Conservation (phyloP, 768 basidiomycete species). For the Chalciporus sphaerocephalus region DNA sequence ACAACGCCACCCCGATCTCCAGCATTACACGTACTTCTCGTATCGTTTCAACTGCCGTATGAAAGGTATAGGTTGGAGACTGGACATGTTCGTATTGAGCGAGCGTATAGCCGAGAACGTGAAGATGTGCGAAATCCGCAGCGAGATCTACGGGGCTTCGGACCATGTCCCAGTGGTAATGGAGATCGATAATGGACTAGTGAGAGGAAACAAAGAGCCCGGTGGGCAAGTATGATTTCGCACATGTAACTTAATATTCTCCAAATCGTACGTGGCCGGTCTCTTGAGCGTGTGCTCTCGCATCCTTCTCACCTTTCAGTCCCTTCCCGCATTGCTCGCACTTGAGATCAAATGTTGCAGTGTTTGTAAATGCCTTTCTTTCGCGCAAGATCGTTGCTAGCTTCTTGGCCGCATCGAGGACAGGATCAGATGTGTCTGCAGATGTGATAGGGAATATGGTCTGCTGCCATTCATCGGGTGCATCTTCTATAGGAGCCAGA, state of each 20-base stretch:
- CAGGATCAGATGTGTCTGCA: slow-evolving; percentile 43
- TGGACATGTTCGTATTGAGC: slow-evolving; percentile 81
- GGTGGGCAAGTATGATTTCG: background rate
- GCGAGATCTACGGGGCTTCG: slow-evolving; percentile 82
- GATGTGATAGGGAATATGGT: slow-evolving; percentile 63
- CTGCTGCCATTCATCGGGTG: slow-evolving; percentile 85
- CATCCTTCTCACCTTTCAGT: slow-evolving; percentile 91
- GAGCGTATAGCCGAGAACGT: slow-evolving; percentile 60
- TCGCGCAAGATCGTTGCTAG: slow-evolving; percentile 69
- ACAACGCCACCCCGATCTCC: slow-evolving; percentile 56
- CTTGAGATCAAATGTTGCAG: slow-evolving; percentile 83
- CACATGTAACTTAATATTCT: slow-evolving; percentile 53
- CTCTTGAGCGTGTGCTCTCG: slow-evolving; percentile 77
- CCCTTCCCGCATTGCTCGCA: slow-evolving; percentile 86
- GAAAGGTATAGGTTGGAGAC: slow-evolving; percentile 83
- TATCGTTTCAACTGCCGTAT: slow-evolving; percentile 75
- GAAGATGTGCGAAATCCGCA: slow-evolving; percentile 81
- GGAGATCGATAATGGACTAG: slow-evolving; percentile 54
- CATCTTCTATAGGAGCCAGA: slow-evolving; percentile 70
- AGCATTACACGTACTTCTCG: slow-evolving; percentile 82
- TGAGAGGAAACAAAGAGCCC: slow-evolving; percentile 18
- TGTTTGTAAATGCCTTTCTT: slow-evolving; percentile 87
- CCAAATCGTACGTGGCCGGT: slow-evolving; percentile 86
- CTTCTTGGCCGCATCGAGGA: slow-evolving; percentile 61
- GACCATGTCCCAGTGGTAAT: slow-evolving; percentile 81